Evolutionary conservation across 2,329 filamentous ascomycete genomes (phyloP).

Genomic region (Acarospora socialis): DNA sequence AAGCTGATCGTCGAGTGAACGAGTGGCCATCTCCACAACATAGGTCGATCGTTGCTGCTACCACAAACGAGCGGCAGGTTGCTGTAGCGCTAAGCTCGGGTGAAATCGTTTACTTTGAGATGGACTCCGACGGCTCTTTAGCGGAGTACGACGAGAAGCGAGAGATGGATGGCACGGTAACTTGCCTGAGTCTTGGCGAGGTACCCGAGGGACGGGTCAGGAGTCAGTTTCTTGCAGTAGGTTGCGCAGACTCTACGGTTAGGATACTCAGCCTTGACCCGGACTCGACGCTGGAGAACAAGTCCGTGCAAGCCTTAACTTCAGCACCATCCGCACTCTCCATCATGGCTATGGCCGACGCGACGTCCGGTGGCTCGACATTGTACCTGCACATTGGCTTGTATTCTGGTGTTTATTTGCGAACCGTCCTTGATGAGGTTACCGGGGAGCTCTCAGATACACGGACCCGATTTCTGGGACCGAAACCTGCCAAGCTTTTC

Average conservation of each 20-base stretch:
- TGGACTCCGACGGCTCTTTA: conserved; percentile 79
- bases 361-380: conserved; percentile 72
- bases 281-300: conserved; percentile 79
- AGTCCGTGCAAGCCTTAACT: conserved; percentile 85
- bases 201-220: conserved; percentile 80
- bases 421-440: conserved; percentile 86
- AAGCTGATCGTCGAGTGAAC: conserved; percentile 60
- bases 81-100: conserved; percentile 88
- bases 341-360: conserved; percentile 93
- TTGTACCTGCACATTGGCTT: conserved; percentile 93
- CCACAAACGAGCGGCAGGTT: conserved; percentile 86
- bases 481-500: conserved; percentile 79
- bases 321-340: conserved; percentile 77
- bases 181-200: conserved; percentile 81
- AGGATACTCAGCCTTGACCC: conserved; percentile 82
- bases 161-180: conserved; percentile 90
- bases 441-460: conserved; percentile 94
- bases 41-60: conserved; percentile 84
- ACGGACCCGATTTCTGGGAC: conserved; percentile 82
- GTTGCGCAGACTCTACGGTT: conserved; percentile 92
- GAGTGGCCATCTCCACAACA: conserved; percentile 92
- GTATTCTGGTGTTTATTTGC: conserved; percentile 86
- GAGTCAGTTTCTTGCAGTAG: conserved; percentile 88
- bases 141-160: conserved; percentile 92
- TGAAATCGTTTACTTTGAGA: conserved; percentile 96